Evolutionary conservation across 805 yeast species (phyloP).

Genomic region (Martiniozyma abietophila): DNA sequence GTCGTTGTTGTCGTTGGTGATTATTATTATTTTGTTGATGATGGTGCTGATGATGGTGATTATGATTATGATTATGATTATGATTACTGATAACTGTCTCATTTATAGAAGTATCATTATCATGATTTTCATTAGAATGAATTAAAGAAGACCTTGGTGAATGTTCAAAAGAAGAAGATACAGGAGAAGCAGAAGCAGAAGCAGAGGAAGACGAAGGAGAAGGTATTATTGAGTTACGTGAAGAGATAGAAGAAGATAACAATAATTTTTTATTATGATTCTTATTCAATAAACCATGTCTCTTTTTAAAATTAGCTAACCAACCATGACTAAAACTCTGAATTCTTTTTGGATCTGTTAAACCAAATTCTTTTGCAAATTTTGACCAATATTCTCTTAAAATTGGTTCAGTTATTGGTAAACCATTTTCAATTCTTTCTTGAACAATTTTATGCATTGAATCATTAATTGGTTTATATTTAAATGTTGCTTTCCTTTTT

Average conservation of each 20-base stretch:
- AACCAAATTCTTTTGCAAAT: conserved; percentile 47
- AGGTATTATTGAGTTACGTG: too few relatives aligned
- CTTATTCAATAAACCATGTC: conserved; percentile 41
- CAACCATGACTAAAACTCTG: conserved; percentile 53
- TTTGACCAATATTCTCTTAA: conserved; percentile 48
- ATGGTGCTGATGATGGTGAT: too few relatives aligned
- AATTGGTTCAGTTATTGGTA: conserved; percentile 45
- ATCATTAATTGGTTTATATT: conserved; percentile 47
- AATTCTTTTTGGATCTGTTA: conserved; percentile 49
- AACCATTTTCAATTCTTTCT: conserved; percentile 32
- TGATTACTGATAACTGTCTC: neutral
- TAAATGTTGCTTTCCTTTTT: conserved; percentile 40
- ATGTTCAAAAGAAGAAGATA: too few relatives aligned
- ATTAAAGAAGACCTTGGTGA: too few relatives aligned
- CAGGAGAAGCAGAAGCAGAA: too few relatives aligned
- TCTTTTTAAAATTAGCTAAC: conserved; percentile 50
- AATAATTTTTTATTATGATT: too few relatives aligned
- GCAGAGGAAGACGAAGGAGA: too few relatives aligned
- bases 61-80: neutral
- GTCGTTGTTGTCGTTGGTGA: too few relatives aligned
- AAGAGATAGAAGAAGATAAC: too few relatives aligned
- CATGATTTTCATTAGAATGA: too few relatives aligned
- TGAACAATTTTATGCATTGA: conserved; percentile 51
- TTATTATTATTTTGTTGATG: too few relatives aligned
- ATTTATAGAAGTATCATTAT: too few relatives aligned